A percentile compares a stretch with the other conserved stretches of the same genome.
These are phyloP conservation scores for Huntiella bhutanensis DNA, from an alignment of 2,329 filamentous ascomycete genomes.

Conservation along the genomic window DNA sequence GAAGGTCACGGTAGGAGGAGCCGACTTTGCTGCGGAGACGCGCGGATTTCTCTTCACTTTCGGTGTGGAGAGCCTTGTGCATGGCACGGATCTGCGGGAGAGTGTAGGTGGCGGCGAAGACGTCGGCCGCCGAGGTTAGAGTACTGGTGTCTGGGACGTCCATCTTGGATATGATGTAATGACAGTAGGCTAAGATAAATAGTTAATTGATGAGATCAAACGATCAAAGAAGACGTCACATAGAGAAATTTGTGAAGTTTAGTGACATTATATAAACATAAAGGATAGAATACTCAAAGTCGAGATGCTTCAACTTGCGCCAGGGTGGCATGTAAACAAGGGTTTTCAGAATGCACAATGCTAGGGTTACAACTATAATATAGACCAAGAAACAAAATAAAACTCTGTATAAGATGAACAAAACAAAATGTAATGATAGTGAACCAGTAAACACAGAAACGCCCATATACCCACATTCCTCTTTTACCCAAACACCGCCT, in stretches of 20 bases:
- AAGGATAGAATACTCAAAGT: too few relatives aligned
- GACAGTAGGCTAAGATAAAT: not conserved
- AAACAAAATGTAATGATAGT: slow-evolving; percentile 7
- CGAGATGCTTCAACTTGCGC: too few relatives aligned
- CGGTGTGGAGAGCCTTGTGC: slow-evolving; percentile 38
- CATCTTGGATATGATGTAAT: slow-evolving; percentile 4
- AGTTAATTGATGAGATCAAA: not conserved
- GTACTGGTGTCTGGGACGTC: slow-evolving; percentile 11
- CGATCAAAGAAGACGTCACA: too few relatives aligned
- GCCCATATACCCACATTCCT: slow-evolving; percentile 7
- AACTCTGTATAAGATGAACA: not conserved
- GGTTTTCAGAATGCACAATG: too few relatives aligned
- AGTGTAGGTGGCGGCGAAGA: slow-evolving; percentile 37
- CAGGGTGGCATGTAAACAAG: too few relatives aligned
- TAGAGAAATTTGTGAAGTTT: too few relatives aligned
- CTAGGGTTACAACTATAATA: too few relatives aligned
- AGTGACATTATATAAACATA: too few relatives aligned
- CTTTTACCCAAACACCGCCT: slow-evolving; percentile 9
- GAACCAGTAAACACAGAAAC: slow-evolving; percentile 5
- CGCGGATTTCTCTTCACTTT: slow-evolving; percentile 42
- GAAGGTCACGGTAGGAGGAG: slow-evolving; percentile 63
- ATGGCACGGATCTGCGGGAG: slow-evolving; percentile 45
- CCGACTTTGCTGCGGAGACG: slow-evolving; percentile 46
- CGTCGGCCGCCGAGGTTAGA: slow-evolving; percentile 30
- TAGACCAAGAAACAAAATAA: not conserved